Percentiles rank a stretch among this genome's conserved stretches.
Evolutionary conservation across 352 stramenopile species (phyloP).

Genomic region (Globisporangium rhizosaccharum): DNA sequence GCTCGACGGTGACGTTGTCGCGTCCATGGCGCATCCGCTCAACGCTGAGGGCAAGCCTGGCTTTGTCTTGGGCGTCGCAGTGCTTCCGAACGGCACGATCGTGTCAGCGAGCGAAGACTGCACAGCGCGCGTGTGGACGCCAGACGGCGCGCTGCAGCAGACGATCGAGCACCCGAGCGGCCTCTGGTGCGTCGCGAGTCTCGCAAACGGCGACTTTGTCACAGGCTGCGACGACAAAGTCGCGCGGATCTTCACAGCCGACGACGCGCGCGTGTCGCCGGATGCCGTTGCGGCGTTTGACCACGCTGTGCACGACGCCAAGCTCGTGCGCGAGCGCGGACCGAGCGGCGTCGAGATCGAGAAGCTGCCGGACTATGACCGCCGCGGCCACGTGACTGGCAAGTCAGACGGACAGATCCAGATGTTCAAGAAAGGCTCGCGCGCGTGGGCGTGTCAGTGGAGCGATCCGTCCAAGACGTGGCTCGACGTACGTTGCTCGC

Average conservation of each 20-base stretch:
- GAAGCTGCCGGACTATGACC: conserved; percentile 91
- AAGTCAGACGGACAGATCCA: conserved; percentile 93
- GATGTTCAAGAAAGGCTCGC: conserved; percentile 92
- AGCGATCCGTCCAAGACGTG: conserved; percentile 86
- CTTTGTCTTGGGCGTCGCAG: conserved; percentile 69
- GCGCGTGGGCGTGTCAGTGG: conserved; percentile 95
- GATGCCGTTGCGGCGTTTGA: conserved; percentile 61
- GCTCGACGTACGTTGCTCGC: conserved; percentile 85
- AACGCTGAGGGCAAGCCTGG: conserved; percentile 81
- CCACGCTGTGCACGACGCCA: conserved; percentile 50
- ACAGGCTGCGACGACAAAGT: conserved; percentile 93
- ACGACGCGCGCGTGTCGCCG: conserved; percentile 61
- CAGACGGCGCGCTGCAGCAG: conserved; percentile 52
- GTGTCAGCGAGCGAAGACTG: conserved; percentile 83
- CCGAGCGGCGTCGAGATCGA: conserved; percentile 92
- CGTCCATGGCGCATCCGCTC: conserved; percentile 66
- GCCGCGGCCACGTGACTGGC: conserved; percentile 62
- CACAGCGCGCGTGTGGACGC: conserved; percentile 68
- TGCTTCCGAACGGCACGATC: conserved; percentile 49
- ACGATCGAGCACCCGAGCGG: conserved; percentile 81
- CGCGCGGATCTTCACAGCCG: conserved; percentile 88
- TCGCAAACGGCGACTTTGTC: conserved; percentile 87
- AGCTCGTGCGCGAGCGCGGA: conserved; percentile 58
- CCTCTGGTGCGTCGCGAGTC: conserved; percentile 77
- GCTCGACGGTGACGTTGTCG: conserved; percentile 51